Conservation (phyloP, 2,329 filamentous ascomycete species). For the Ophioceras dolichostomum region DNA sequence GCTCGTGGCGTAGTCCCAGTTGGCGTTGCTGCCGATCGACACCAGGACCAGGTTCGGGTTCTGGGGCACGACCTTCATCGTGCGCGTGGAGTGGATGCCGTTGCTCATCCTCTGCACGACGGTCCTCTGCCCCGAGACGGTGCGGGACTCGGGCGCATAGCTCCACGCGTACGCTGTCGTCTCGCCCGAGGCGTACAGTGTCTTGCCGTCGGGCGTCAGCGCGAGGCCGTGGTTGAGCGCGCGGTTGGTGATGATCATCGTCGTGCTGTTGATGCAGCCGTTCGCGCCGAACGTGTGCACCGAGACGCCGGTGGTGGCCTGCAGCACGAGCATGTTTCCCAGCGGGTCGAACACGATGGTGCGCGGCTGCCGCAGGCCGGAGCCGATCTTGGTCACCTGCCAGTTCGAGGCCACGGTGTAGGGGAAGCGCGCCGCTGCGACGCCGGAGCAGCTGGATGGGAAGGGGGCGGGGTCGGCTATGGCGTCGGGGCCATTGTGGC, state of each 20-base stretch:
- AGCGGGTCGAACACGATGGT: conserved; percentile 21
- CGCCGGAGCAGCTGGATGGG: conserved; percentile 20
- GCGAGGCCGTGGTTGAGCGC: conserved; percentile 26
- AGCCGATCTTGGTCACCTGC: conserved; percentile 23
- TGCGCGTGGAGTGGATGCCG: conserved; percentile 25
- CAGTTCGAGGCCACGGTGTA: conserved; percentile 21
- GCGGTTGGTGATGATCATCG: conserved; percentile 20
- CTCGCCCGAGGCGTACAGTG: conserved; percentile 25
- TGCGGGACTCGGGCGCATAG: conserved; percentile 37
- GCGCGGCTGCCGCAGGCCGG: conserved; percentile 17
- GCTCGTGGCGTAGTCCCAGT: conserved; percentile 22
- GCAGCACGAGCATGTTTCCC: conserved; percentile 24
- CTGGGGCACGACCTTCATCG: conserved; percentile 20
- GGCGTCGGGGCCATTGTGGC: not conserved
- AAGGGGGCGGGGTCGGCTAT: conserved; percentile 13
- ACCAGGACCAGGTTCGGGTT: conserved; percentile 24
- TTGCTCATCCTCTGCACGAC: conserved; percentile 24
- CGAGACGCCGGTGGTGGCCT: conserved; percentile 22
- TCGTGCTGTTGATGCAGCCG: conserved; percentile 25
- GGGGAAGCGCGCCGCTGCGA: conserved; percentile 18
- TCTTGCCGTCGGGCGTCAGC: conserved; percentile 24
- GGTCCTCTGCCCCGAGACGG: conserved; percentile 28
- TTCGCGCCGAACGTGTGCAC: conserved; percentile 25
- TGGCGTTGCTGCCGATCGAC: conserved; percentile 24
- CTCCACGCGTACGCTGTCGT: conserved; percentile 39